A percentile compares a stretch with the other conserved stretches of the same genome.
These are phyloP conservation scores for Eutrema yunnanense DNA, from an alignment of 345 rosid genomes.

Conservation along the genomic window DNA sequence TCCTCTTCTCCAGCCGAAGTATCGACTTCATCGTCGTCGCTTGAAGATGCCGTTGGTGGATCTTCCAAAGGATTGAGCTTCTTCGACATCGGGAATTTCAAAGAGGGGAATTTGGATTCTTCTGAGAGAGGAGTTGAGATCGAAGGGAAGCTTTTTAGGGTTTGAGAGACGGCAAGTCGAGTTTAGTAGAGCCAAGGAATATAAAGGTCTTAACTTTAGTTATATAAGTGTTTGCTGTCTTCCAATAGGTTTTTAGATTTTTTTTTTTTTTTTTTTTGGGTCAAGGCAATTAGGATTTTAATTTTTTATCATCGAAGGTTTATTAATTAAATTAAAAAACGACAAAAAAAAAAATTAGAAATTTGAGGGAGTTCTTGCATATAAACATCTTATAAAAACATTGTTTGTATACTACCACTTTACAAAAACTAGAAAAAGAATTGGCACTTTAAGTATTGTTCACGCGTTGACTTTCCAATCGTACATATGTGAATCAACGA, in stretches of 20 bases:
- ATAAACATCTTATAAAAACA: too few species aligned
- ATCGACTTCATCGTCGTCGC: conserved; percentile 32
- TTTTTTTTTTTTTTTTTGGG: neutral
- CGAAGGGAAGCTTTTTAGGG: conserved; percentile 3
- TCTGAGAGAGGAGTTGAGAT: neutral
- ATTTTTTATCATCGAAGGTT: neutral
- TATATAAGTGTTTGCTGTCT: neutral
- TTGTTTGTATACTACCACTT: too few species aligned
- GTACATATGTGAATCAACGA: too few species aligned
- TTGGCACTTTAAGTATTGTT: too few species aligned
- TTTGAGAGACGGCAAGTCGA: neutral
- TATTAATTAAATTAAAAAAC: neutral
- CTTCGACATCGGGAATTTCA: neutral
- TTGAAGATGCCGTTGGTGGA: conserved; percentile 32
- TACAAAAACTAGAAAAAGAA: too few species aligned
- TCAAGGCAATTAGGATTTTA: neutral
- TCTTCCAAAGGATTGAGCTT: conserved; percentile 16
- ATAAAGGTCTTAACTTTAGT: conserved; percentile 10
- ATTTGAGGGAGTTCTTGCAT: too few species aligned
- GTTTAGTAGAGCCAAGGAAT: neutral
- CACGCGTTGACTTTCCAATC: too few species aligned
- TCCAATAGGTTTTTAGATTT: neutral
- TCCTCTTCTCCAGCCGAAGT: conserved; percentile 15
- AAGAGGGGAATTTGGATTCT: neutral
- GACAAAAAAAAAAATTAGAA: too few species aligned